These are phyloP conservation scores for Sabuloglossum arenarium DNA, from an alignment of 495 filamentous ascomycete species.

Conservation along the genomic window DNA sequence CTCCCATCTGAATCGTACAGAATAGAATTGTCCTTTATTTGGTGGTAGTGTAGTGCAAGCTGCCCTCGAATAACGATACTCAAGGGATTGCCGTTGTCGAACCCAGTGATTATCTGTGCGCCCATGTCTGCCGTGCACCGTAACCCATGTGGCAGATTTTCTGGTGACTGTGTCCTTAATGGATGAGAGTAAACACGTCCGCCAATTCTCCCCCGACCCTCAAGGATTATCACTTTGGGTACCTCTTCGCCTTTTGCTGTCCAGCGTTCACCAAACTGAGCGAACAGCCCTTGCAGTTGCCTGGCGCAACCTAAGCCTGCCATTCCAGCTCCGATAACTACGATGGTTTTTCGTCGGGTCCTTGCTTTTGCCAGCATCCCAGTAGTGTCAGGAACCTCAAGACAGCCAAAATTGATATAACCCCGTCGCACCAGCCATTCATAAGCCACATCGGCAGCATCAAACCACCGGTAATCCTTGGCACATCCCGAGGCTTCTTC, in stretches of 20 bases:
- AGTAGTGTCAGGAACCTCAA: constrained; percentile 28
- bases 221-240: constrained; percentile 63
- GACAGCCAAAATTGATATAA: constrained; percentile 93
- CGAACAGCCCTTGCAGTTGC: constrained; percentile 68
- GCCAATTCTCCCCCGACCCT: constrained; percentile 75
- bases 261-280: constrained; percentile 49
- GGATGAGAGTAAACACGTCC: constrained; percentile 87
- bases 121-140: constrained; percentile 84
- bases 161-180: constrained; percentile 36
- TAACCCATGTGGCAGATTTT: constrained; percentile 25
- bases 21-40: constrained; percentile 63
- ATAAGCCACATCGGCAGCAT: constrained; percentile 69
- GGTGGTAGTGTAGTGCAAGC: constrained; percentile 68
- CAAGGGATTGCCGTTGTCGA: constrained; percentile 84
- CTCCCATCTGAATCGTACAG: constrained; percentile 79
- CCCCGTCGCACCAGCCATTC: constrained; percentile 82
- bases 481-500: constrained; percentile 89
- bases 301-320: constrained; percentile 80
- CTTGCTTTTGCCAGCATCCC: background rate
- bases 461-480: constrained; percentile 77
- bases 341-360: constrained; percentile 41
- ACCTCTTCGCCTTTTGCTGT: constrained; percentile 35
- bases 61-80: constrained; percentile 81
- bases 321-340: constrained; percentile 88
- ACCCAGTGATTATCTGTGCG: constrained; percentile 93